Base-by-base conservation (phyloP, 495 filamentous ascomycete species). In the Trichoderma reesei region DNA sequence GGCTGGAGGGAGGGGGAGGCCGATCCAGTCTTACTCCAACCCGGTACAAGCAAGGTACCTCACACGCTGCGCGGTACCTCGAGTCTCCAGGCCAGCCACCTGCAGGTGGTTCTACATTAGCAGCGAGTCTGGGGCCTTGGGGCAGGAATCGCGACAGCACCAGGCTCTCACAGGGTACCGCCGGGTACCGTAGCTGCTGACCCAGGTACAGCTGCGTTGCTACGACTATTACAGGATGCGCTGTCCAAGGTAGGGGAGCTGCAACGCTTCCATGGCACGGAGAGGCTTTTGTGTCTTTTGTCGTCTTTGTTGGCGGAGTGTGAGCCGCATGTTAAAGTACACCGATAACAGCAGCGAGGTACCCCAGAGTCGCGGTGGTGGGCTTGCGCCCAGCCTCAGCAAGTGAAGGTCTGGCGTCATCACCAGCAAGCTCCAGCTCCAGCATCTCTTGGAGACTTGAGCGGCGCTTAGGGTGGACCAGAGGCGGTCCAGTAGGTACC, bases 171-270 rank as follows among this genome's bases (percentile, higher is more conserved):
- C n/a, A n/a, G n/a, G n/a, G n/a, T 18, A 20, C 39, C 48, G 38
- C 20, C 11, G 11, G 7, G 51, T 31, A 33, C 10, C 7, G 51
- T 34, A 13, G 10, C 20, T 13, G 34, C 42, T 39, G n/a, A 48
- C n/a, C 16, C 7, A 48, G 44, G 44, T 48, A 48, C 16, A 18
- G 42, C n/a, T 54, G n/a, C n/a, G n/a, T n/a, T n/a, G n/a, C n/a
- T n/a, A n/a, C n/a, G n/a, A n/a, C n/a, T n/a, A n/a, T n/a, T n/a
- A n/a, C n/a, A n/a, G n/a, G n/a, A n/a, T n/a, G n/a, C n/a, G n/a
- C n/a, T n/a, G n/a, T n/a, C n/a, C n/a, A n/a, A 54, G 48, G 51
- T 56, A 56, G 51, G 51, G 51, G 51, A 56, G 51, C 51, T 56
- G 20, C 51, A 33, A 56, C 51, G n/a, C 16, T 20, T 56, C 37